phyloP scores from a whole-genome alignment of 306 rosid species.

The Cajanus cajan region DNA sequence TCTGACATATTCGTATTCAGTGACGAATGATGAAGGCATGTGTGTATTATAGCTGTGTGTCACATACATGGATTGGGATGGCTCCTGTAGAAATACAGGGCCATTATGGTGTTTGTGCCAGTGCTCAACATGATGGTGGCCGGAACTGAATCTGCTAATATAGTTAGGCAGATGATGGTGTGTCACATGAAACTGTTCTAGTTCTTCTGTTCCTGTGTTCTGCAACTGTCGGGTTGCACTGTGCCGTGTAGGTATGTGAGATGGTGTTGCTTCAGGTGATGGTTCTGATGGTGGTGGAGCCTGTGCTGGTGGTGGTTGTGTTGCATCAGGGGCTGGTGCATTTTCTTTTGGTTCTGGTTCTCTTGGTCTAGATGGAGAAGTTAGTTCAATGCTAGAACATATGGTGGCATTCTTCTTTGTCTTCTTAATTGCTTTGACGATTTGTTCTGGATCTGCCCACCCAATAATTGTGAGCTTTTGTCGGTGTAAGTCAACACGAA shows the following conservation, averaged over 20 bases:
- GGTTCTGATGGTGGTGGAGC: slow-evolving; percentile 30
- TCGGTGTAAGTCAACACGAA: slow-evolving; percentile 58
- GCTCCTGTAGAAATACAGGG: slow-evolving; percentile 36
- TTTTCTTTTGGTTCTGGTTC: slow-evolving; percentile 30
- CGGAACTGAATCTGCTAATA: slow-evolving; percentile 38
- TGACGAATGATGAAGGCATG: slow-evolving; percentile 57
- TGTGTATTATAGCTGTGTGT: slow-evolving; percentile 68
- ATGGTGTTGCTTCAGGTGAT: slow-evolving; percentile 33
- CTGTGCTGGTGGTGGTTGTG: slow-evolving; percentile 25
- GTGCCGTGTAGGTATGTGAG: slow-evolving; percentile 28
- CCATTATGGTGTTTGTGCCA: slow-evolving; percentile 38
- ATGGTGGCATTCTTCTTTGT: slow-evolving; percentile 77
- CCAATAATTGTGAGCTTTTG: slow-evolving; percentile 74
- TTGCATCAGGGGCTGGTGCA: slow-evolving; percentile 20
- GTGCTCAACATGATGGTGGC: slow-evolving; percentile 37
- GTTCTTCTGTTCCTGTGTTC: slow-evolving; percentile 34
- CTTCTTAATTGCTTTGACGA: slow-evolving; percentile 80
- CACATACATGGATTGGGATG: slow-evolving; percentile 37
- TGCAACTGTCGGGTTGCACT: slow-evolving; percentile 34
- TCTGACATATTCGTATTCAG: slow-evolving; percentile 61
- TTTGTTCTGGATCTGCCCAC: slow-evolving; percentile 83
- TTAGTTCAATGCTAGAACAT: slow-evolving; percentile 48
- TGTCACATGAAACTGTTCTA: slow-evolving; percentile 47
- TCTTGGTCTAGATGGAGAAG: slow-evolving; percentile 32
- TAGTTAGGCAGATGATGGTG: slow-evolving; percentile 48